phyloP scores from a whole-genome alignment of 257 asterid genomes.

The Marsdenia floribunda region DNA sequence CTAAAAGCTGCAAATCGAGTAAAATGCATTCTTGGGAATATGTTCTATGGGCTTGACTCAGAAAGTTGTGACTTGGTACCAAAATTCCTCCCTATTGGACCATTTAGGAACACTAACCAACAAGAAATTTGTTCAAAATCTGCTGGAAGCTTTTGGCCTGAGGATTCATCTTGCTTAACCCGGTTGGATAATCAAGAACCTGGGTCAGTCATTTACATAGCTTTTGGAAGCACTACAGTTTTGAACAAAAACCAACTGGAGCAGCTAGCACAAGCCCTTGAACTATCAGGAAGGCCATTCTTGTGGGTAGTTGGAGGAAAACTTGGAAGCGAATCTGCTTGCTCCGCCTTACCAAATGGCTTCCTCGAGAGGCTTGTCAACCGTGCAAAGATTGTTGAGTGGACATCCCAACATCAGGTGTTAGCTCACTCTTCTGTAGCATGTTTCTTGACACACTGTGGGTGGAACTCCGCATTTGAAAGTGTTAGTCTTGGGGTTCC shows the following conservation, averaged over 20 bases:
- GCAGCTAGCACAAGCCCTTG: conserved; percentile 53
- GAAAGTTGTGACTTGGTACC: conserved; percentile 2
- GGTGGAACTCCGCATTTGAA: conserved; percentile 61
- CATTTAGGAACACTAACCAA: conserved; percentile 33
- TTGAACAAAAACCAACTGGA: conserved; percentile 36
- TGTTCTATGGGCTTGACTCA: too few relatives aligned
- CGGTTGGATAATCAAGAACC: conserved; percentile 55
- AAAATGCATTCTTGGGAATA: conserved; percentile 14
- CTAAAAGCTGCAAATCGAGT: conserved; percentile 10
- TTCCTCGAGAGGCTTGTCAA: conserved; percentile 25
- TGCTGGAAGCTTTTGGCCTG: conserved; percentile 32
- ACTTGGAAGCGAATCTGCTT: conserved; percentile 14
- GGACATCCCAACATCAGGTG: conserved; percentile 70
- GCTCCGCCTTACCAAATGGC: conserved; percentile 11
- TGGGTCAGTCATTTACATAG: conserved; percentile 49
- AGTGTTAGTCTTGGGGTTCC: conserved; percentile 59
- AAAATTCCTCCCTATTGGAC: conserved; percentile 47
- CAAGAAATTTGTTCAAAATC: conserved; percentile 7
- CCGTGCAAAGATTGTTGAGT: conserved; percentile 48
- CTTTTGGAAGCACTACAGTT: conserved; percentile 55
- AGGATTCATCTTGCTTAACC: conserved; percentile 45
- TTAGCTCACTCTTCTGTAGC: conserved; percentile 41
- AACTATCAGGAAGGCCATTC: conserved; percentile 38
- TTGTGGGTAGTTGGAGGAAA: conserved; percentile 45
- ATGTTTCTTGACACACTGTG: conserved; percentile 60